A percentile compares a stretch with the other conserved stretches of the same genome.
Evolutionary conservation across 23 red algal genomes (phyloP).

Genomic region (Gracilaria domingensis): DNA sequence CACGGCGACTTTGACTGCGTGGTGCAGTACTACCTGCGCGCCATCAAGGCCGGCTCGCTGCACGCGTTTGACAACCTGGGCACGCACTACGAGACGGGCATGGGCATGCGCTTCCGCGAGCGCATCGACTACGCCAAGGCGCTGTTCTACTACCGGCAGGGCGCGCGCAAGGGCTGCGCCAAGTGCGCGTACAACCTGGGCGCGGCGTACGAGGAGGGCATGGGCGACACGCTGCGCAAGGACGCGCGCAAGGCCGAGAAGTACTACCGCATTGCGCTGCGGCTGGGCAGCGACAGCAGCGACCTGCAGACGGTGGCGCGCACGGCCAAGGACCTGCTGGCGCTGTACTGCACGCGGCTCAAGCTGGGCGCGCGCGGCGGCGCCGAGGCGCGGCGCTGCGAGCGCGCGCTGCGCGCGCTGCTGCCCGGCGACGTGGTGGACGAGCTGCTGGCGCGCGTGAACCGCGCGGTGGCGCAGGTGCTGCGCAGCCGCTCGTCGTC

Average conservation of each 20-base stretch:
- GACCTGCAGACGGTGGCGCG: constrained; percentile 32
- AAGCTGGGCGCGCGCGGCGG: constrained; percentile 28
- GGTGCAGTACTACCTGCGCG: constrained; percentile 51
- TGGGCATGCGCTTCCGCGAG: constrained; percentile 41
- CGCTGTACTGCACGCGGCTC: constrained; percentile 43
- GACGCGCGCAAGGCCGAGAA: constrained; percentile 43
- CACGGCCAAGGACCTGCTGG: constrained; percentile 10
- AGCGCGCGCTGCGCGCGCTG: background rate
- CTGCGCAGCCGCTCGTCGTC: background rate
- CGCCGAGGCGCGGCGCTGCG: background rate
- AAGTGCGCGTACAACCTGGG: constrained; percentile 72
- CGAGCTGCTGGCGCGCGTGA: background rate
- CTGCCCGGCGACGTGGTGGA: background rate
- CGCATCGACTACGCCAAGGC: constrained; percentile 41
- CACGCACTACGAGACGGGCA: constrained; percentile 76
- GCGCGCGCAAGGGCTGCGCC: constrained; percentile 46
- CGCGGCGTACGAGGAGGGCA: constrained; percentile 66
- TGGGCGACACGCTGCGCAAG: constrained; percentile 14
- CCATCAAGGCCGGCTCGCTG: constrained; percentile 42
- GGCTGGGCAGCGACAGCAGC: constrained; percentile 38
- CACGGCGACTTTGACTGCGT: constrained; percentile 50
- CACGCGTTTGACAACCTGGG: constrained; percentile 76
- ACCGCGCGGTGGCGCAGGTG: background rate
- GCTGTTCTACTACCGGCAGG: constrained; percentile 57
- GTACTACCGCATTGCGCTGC: constrained; percentile 37